phyloP scores from a whole-genome alignment of 2,329 filamentous ascomycete genomes.

The Diaporthe vexans region DNA sequence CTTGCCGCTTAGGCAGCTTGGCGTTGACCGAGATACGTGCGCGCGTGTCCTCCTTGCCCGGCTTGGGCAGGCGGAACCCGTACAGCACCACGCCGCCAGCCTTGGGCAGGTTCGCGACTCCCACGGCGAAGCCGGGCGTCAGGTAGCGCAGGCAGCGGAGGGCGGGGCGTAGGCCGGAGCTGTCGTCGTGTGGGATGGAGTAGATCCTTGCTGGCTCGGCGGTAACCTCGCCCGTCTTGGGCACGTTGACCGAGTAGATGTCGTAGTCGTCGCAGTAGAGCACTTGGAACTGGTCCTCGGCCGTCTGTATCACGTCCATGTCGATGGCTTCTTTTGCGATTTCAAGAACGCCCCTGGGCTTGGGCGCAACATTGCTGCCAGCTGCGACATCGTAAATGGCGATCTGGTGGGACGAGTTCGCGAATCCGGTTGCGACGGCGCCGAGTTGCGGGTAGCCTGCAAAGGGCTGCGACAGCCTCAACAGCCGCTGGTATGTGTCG shows the following conservation, averaged over 20 bases:
- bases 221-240: constrained; percentile 56
- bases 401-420: constrained; percentile 78
- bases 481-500: constrained; percentile 70
- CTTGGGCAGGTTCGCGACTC: constrained; percentile 71
- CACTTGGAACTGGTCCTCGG: constrained; percentile 75
- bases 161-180: constrained; percentile 58
- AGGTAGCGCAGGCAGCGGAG: constrained; percentile 73
- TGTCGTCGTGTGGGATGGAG: constrained; percentile 64
- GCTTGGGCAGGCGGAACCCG: constrained; percentile 66
- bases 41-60: constrained; percentile 49
- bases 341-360: constrained; percentile 63
- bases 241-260: constrained; percentile 76
- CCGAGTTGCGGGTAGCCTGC: constrained; percentile 75
- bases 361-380: constrained; percentile 65
- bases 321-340: constrained; percentile 74
- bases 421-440: constrained; percentile 83
- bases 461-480: constrained; percentile 67
- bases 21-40: constrained; percentile 66
- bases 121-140: constrained; percentile 69
- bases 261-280: constrained; percentile 85
- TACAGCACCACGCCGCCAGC: constrained; percentile 70
- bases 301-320: constrained; percentile 76
- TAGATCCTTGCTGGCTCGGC: constrained; percentile 66
- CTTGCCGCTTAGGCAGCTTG: constrained; percentile 69
- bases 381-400: constrained; percentile 80